Percentiles rank a stretch among this genome's conserved stretches.
Conservation (phyloP, 1,284 basidiomycete genomes). For the Chiua sp. region DNA sequence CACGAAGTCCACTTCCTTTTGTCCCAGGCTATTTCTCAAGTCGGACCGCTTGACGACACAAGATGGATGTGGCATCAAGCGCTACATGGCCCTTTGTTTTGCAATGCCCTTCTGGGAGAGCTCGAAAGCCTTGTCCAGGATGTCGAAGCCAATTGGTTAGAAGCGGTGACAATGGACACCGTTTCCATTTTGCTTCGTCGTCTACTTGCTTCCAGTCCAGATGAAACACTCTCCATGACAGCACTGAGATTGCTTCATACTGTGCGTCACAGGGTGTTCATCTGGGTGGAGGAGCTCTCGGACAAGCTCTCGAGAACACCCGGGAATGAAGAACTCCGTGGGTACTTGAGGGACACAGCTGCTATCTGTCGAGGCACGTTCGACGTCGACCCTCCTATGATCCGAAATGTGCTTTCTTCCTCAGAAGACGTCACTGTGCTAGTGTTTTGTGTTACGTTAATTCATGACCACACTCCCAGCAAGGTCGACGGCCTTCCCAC, state of each 20-base stretch:
- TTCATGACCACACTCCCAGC: constrained; percentile 37
- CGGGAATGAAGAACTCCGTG: constrained; percentile 31
- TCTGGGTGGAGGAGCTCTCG: constrained; percentile 42
- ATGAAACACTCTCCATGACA: constrained; percentile 3
- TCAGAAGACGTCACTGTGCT: constrained; percentile 36
- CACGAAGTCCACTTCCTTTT: constrained; percentile 47
- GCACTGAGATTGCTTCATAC: constrained; percentile 34
- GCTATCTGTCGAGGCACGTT: constrained; percentile 49
- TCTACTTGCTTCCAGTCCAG: constrained; percentile 35
- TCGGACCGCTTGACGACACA: constrained; percentile 34
- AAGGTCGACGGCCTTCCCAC: neutral
- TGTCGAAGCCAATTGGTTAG: constrained; percentile 48
- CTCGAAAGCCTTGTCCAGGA: constrained; percentile 33
- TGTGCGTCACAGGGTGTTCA: constrained; percentile 37
- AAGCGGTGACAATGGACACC: constrained; percentile 41
- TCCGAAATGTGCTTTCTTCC: constrained; percentile 24
- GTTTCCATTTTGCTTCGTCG: constrained; percentile 41
- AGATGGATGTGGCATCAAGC: constrained; percentile 41
- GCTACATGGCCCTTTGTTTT: constrained; percentile 35
- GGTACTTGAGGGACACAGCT: constrained; percentile 40
- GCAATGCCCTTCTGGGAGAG: constrained; percentile 36
- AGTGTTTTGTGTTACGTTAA: constrained; percentile 41
- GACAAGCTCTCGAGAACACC: constrained; percentile 24
- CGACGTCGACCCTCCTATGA: constrained; percentile 35
- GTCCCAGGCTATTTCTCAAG: constrained; percentile 46